phyloP scores from a whole-genome alignment of 805 yeast species.

The Clavispora asparagi region DNA sequence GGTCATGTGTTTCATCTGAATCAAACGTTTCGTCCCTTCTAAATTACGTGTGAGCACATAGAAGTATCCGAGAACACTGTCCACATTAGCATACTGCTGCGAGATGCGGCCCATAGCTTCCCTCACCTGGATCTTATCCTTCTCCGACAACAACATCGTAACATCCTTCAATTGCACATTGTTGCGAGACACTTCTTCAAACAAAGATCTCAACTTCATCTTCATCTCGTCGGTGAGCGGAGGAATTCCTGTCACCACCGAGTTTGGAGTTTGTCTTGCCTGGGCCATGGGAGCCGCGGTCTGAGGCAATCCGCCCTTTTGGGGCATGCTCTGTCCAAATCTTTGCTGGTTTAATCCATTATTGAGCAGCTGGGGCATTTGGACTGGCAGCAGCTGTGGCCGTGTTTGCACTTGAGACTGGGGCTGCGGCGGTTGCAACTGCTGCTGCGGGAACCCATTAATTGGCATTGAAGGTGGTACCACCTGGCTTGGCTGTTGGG shows the following conservation, averaged over 20 bases:
- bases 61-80: slow-evolving; percentile 73
- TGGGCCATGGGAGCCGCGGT: background rate
- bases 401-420: background rate
- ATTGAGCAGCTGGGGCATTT: slow-evolving; percentile 2
- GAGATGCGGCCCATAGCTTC: slow-evolving; percentile 50
- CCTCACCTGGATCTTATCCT: slow-evolving; percentile 58
- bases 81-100: slow-evolving; percentile 62
- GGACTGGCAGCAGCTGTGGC: slow-evolving; percentile 18
- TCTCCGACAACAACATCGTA: slow-evolving; percentile 53
- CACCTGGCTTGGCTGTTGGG: slow-evolving; percentile 5
- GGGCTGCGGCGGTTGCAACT: background rate
- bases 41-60: slow-evolving; percentile 69
- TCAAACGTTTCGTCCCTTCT: slow-evolving; percentile 69
- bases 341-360: slow-evolving; percentile 1
- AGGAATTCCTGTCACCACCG: slow-evolving; percentile 20
- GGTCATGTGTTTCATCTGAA: slow-evolving; percentile 76
- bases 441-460: slow-evolving; percentile 6
- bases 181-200: slow-evolving; percentile 63
- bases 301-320: slow-evolving; percentile 7
- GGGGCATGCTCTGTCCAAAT: slow-evolving; percentile 5
- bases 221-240: slow-evolving; percentile 56
- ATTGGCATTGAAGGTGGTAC: background rate
- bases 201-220: slow-evolving; percentile 53
- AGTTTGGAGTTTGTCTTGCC: slow-evolving; percentile 5
- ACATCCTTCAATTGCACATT: slow-evolving; percentile 65